Percentiles rank a stretch among this genome's conserved stretches.
phyloP scores from a whole-genome alignment of 176 grass and related monocot genomes.

The Ampelocalamus luodianensis region DNA sequence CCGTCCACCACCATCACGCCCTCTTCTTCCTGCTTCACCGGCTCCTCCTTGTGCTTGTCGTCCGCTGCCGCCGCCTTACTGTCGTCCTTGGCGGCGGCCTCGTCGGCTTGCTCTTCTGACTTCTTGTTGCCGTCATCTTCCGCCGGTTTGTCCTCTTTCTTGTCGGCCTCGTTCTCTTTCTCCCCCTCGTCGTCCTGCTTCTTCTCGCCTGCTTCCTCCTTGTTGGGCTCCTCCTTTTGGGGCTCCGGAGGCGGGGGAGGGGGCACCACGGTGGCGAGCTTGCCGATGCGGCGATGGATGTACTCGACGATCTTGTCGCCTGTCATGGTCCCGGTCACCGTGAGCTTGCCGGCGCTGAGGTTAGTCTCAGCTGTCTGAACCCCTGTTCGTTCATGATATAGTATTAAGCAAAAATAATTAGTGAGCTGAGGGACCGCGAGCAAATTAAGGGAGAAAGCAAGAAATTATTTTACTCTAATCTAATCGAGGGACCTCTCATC shows the following conservation, averaged over 20 bases:
- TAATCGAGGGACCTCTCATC: conserved; percentile 58
- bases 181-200: background rate
- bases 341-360: conserved; percentile 54
- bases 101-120: conserved; percentile 36
- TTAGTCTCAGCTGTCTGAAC: conserved; percentile 64
- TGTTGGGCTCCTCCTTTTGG: conserved; percentile 52
- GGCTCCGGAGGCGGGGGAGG: conserved; percentile 46
- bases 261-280: conserved; percentile 63
- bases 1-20: conserved; percentile 35
- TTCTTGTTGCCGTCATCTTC: conserved; percentile 37
- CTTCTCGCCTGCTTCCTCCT: conserved; percentile 27
- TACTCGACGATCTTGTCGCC: conserved; percentile 63
- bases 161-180: conserved; percentile 33
- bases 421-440: background rate
- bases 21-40: conserved; percentile 57
- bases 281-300: conserved; percentile 67
- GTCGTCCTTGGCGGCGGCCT: conserved; percentile 14
- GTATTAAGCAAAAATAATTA: background rate
- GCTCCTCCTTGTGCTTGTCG: conserved; percentile 7
- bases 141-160: conserved; percentile 34
- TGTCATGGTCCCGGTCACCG: conserved; percentile 56
- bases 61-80: too few relatives aligned
- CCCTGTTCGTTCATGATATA: conserved; percentile 38
- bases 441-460: background rate
- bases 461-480: background rate